Conservation (phyloP, 305 asterid species). For the Fraxinus angustifolia region DNA sequence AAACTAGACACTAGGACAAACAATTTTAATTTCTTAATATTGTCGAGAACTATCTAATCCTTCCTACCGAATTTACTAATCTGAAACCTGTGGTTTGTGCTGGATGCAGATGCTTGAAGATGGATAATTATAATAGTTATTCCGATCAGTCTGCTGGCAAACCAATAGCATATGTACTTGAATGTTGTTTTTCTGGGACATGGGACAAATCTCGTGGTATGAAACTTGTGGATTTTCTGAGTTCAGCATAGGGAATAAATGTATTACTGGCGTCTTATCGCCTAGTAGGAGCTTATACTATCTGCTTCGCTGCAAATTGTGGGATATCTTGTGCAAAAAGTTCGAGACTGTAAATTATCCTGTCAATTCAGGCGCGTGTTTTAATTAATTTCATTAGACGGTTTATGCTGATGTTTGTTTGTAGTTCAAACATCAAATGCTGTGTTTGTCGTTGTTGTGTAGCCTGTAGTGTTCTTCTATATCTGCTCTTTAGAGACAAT, state of each 20-base stretch:
- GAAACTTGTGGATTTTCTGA: neutral
- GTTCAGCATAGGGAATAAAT: slow-evolving; percentile 5
- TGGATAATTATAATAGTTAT: slow-evolving; percentile 15
- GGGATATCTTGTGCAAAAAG: neutral
- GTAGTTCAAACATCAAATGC: neutral
- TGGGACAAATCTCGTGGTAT: neutral
- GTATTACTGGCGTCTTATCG: neutral
- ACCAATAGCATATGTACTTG: slow-evolving; percentile 21
- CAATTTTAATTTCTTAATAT: neutral
- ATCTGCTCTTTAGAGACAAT: neutral
- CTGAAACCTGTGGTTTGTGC: neutral
- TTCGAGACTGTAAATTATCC: neutral
- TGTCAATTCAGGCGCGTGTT: neutral
- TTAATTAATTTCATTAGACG: neutral
- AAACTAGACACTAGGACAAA: neutral
- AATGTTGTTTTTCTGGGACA: slow-evolving; percentile 3
- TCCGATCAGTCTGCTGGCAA: slow-evolving; percentile 4
- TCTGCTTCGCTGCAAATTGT: neutral
- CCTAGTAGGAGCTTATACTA: neutral
- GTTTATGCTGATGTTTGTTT: neutral
- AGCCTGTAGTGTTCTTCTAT: neutral
- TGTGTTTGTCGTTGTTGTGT: neutral
- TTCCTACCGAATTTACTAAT: neutral
- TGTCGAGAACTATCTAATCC: neutral
- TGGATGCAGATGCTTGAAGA: slow-evolving; percentile 44